Base-by-base conservation (phyloP, 306 rosid species). In the Cucumis hystrix region DNA sequence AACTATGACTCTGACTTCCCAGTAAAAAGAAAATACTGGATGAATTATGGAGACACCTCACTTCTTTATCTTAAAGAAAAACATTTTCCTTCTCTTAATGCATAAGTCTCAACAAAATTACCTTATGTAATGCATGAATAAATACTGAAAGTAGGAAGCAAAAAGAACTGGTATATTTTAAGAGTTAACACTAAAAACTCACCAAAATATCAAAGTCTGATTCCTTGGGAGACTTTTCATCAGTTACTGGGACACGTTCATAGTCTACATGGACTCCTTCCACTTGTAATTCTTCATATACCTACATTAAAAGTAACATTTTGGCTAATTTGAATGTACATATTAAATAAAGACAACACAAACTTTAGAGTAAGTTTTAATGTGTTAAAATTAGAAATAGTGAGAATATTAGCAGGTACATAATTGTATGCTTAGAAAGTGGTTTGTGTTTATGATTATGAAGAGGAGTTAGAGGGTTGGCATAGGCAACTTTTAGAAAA, bases 191-290 rank as follows among this genome's bases (percentile, higher is more conserved):
- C 71, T 64, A 61, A 82, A 78, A 11, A 81, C 97, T 85, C 63
- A 92, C 98, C 92, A 93, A 87, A 77, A 86, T 86, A 86, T 93
- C 98, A 78, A 93, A 93, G 87, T 93, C 98, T 74, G 68, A 62
- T 79, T 88, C 98, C 82, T 93, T 88, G 3, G 98, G 98, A 17
- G 98, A 76, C 82, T 93, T 93, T 86, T 93, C 98, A 86, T 93
- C 98, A 76, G 98, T 93, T 83, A 93, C 55, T 56, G 98, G 98
- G 78, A 93, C 93, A 13, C 98, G 98, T 79, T 93, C 98, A 82
- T 93, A 93, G 83, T 88, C 96, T 79, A 93, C 97, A 61, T 85
- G 96, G 83, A 90, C 90, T 70, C 98, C 93, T 73, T 83, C 90
- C 76, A 33, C 72, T 83, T 93, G 97, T 78, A 89, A 82, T 79